Evolutionary conservation across 2,329 filamentous ascomycete genomes (phyloP).

Genomic region (Penicillium corylophilum): DNA sequence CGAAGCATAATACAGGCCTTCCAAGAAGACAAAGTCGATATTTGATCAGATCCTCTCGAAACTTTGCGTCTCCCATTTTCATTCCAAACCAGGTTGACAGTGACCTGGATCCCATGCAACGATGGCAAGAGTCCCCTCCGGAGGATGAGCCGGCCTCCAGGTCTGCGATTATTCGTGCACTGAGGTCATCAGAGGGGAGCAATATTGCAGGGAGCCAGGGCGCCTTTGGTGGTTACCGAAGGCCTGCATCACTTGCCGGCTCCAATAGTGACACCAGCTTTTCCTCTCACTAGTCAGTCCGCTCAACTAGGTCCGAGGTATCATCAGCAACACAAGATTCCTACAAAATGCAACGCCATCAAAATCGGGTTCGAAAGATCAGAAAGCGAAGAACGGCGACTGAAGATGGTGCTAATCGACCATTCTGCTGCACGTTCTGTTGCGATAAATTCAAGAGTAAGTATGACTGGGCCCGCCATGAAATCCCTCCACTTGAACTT

Average conservation of each 20-base stretch:
- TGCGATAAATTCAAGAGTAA: slow-evolving; percentile 27
- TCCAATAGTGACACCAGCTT: too few species aligned
- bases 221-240: too few species aligned
- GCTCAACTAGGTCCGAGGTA: too few species aligned
- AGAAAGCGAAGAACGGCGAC: too few species aligned
- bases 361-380: too few species aligned
- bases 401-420: too few species aligned
- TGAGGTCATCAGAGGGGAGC: too few species aligned
- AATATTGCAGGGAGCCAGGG: too few species aligned
- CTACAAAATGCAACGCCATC: too few species aligned
- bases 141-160: slow-evolving; percentile 14
- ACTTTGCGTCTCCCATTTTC: not conserved
- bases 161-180: slow-evolving; percentile 4
- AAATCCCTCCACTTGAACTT: slow-evolving; percentile 25
- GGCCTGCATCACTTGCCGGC: too few species aligned
- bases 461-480: slow-evolving; percentile 26
- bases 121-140: slow-evolving; percentile 18
- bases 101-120: slow-evolving; percentile 10
- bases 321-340: too few species aligned
- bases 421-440: slow-evolving; percentile 26
- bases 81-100: not conserved
- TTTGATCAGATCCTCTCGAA: not conserved
- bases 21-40: slow-evolving; percentile 18
- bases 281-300: too few species aligned
- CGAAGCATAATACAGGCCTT: slow-evolving; percentile 1